A percentile compares a stretch with the other conserved stretches of the same genome.
Conservation (phyloP, 768 basidiomycete genomes). For the Pleurotus cornucopiae region DNA sequence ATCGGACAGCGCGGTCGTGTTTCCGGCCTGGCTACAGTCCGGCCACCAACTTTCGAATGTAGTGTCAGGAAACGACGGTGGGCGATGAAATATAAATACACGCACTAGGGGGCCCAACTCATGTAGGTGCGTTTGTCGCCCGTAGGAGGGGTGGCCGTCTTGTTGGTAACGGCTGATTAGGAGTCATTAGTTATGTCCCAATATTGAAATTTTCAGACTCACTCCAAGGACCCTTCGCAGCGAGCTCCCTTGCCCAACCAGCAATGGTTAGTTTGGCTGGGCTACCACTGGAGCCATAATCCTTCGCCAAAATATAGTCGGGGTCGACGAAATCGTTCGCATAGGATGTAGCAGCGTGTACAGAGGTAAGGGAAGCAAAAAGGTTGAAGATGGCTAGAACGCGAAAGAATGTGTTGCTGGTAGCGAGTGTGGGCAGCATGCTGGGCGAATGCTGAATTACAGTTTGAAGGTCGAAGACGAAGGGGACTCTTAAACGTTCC, state of each 20-base stretch:
- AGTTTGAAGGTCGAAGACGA: too few relatives aligned
- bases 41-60: constrained; percentile 51
- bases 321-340: constrained; percentile 58
- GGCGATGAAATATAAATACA: constrained; percentile 2
- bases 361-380: constrained; percentile 14
- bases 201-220: constrained; percentile 15
- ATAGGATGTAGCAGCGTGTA: constrained; percentile 34
- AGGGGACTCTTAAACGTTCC: not conserved
- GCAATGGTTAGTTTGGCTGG: constrained; percentile 44
- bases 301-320: constrained; percentile 36
- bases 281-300: constrained; percentile 35
- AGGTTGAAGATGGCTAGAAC: constrained; percentile 21
- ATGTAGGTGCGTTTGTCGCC: constrained; percentile 60
- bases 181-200: not conserved
- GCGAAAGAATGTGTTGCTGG: constrained; percentile 15
- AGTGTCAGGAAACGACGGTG: not conserved
- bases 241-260: constrained; percentile 40
- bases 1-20: constrained; percentile 51
- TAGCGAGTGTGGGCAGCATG: constrained; percentile 5
- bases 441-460: too few relatives aligned
- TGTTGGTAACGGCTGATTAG: constrained; percentile 42
- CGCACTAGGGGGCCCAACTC: constrained; percentile 71
- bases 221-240: constrained; percentile 53
- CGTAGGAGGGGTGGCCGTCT: constrained; percentile 42
- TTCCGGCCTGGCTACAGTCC: constrained; percentile 52